Evolutionary conservation across 768 basidiomycete species (phyloP).

Genomic region (Vararia minispora): DNA sequence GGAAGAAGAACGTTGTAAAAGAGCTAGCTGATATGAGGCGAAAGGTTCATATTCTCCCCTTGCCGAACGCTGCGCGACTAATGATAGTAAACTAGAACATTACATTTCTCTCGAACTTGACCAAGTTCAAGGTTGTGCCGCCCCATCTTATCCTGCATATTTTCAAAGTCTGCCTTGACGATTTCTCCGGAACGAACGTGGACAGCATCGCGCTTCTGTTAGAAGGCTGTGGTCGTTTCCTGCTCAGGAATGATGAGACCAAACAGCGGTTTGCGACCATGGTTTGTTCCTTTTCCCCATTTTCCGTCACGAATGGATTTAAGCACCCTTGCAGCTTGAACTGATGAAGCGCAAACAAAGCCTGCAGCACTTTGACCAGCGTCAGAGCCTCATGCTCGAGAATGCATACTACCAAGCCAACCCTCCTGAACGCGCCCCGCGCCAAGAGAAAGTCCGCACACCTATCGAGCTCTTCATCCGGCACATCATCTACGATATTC

Average conservation of each 20-base stretch:
- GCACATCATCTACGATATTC: conserved; percentile 88
- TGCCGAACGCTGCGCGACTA: not conserved
- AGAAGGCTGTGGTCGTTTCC: conserved; percentile 89
- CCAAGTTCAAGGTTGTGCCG: conserved; percentile 92
- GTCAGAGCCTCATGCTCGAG: conserved; percentile 82
- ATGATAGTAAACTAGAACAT: conserved; percentile 50
- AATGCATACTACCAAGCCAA: conserved; percentile 99
- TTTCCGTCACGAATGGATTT: not conserved
- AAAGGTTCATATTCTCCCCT: conserved; percentile 40
- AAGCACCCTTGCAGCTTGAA: conserved; percentile 49
- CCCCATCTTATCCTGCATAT: conserved; percentile 88
- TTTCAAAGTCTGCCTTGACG: conserved; percentile 95
- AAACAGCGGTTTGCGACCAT: conserved; percentile 78
- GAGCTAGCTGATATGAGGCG: conserved; percentile 78
- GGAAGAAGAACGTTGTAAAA: conserved; percentile 87
- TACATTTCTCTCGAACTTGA: conserved; percentile 78
- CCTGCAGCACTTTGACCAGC: conserved; percentile 85
- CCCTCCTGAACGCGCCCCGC: conserved; percentile 85
- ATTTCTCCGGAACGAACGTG: conserved; percentile 85
- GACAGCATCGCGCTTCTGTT: conserved; percentile 87
- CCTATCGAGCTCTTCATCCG: conserved; percentile 91
- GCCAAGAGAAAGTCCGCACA: conserved; percentile 74
- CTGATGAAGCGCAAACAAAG: conserved; percentile 92
- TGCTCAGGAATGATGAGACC: conserved; percentile 83
- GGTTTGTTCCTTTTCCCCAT: conserved; percentile 32